phyloP scores from a whole-genome alignment of 2,329 filamentous ascomycete genomes.

The Akanthomyces uredinophilus region DNA sequence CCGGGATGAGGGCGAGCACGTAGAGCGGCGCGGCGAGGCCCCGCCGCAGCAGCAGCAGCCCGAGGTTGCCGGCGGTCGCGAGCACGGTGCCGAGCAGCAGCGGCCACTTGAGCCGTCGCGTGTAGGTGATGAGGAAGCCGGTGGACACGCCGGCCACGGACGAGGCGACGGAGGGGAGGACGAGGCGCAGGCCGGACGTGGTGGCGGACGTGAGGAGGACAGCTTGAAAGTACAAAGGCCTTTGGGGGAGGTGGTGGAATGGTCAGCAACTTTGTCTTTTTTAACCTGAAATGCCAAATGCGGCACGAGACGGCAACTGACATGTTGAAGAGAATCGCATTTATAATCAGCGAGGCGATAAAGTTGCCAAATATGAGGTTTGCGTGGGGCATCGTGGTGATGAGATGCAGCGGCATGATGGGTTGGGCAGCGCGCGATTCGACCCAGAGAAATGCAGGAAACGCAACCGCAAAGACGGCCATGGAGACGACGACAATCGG shows the following conservation, averaged over 20 bases:
- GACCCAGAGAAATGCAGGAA: constrained; percentile 47
- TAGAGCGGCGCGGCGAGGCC: constrained; percentile 49
- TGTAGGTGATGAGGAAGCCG: constrained; percentile 58
- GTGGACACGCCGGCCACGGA: constrained; percentile 51
- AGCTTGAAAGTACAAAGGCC: constrained; percentile 71
- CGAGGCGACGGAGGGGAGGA: constrained; percentile 55
- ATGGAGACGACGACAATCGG: constrained; percentile 52
- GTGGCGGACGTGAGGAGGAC: constrained; percentile 67
- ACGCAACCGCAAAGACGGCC: constrained; percentile 40
- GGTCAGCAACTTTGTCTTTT: neutral
- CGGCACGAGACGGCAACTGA: constrained; percentile 23
- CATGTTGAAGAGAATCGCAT: constrained; percentile 57
- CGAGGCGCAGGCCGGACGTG: constrained; percentile 65
- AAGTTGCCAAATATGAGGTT: constrained; percentile 55
- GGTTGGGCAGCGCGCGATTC: constrained; percentile 48
- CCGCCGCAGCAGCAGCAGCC: constrained; percentile 46
- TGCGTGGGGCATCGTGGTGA: constrained; percentile 45
- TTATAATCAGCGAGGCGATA: constrained; percentile 45
- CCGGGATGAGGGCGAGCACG: constrained; percentile 52
- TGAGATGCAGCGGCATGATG: constrained; percentile 55
- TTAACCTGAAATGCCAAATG: neutral
- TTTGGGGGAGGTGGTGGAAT: constrained; percentile 21
- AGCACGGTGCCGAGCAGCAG: constrained; percentile 45
- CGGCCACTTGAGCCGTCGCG: constrained; percentile 55
- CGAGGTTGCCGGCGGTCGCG: constrained; percentile 45